These are phyloP conservation scores for Salvia hispanica DNA, from an alignment of 257 asterid species.

Conservation along the genomic window DNA sequence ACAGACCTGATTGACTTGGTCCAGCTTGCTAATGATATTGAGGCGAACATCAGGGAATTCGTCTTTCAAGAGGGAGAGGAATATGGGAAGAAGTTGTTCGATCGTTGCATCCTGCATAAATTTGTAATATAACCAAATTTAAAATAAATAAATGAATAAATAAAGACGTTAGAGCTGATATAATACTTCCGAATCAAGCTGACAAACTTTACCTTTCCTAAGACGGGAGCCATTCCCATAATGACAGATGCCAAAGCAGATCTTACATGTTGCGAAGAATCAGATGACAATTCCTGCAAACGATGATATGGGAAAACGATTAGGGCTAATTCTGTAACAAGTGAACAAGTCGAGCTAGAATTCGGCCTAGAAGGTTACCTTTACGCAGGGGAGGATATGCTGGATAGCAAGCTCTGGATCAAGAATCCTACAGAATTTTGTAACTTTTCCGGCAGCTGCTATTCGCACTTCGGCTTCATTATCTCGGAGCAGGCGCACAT, in stretches of 20 bases:
- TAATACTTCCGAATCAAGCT: slow-evolving; percentile 7
- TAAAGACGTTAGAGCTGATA: too few relatives aligned
- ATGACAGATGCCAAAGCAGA: slow-evolving; percentile 93
- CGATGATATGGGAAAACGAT: slow-evolving; percentile 15
- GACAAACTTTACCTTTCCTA: slow-evolving; percentile 66
- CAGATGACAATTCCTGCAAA: slow-evolving; percentile 85
- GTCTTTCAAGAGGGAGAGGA: slow-evolving; percentile 85
- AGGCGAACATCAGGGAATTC: slow-evolving; percentile 90
- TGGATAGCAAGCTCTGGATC: slow-evolving; percentile 84
- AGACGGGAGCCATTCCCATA: slow-evolving; percentile 96
- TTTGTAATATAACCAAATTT: too few relatives aligned
- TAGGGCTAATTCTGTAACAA: slow-evolving; percentile 26
- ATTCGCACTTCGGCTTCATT: slow-evolving; percentile 93
- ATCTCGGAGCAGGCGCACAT: slow-evolving; percentile 85
- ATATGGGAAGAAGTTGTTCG: slow-evolving; percentile 88
- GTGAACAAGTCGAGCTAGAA: neutral
- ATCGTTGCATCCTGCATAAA: slow-evolving; percentile 77
- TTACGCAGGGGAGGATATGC: slow-evolving; percentile 93
- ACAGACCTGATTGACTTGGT: slow-evolving; percentile 84
- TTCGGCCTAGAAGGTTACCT: slow-evolving; percentile 44
- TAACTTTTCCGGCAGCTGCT: slow-evolving; percentile 91
- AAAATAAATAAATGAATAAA: too few relatives aligned
- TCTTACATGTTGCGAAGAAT: slow-evolving; percentile 92
- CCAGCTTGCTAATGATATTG: slow-evolving; percentile 86
- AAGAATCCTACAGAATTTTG: slow-evolving; percentile 77